Conservation (phyloP, 2,329 filamentous ascomycete genomes). For the Colletotrichum gloeosporioides region DNA sequence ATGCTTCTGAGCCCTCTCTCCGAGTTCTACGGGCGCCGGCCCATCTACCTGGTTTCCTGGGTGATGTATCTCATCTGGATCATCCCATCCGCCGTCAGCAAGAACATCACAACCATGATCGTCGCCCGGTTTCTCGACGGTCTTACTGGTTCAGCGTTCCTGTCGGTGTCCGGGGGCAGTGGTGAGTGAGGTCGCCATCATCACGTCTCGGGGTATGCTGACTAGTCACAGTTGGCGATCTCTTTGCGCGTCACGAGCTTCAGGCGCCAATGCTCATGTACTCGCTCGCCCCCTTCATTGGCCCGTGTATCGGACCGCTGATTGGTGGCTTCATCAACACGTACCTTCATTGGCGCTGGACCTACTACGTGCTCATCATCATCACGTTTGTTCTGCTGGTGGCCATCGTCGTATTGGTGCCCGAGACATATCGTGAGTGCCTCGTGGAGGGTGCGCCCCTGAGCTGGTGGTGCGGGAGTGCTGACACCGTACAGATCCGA, state of each 20-base stretch:
- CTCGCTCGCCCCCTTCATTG: constrained; percentile 67
- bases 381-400: constrained; percentile 73
- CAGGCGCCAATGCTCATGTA: constrained; percentile 86
- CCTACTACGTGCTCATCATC: constrained; percentile 84
- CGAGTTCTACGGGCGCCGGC: constrained; percentile 82
- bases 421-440: constrained; percentile 81
- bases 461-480: not conserved
- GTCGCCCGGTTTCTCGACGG: constrained; percentile 80
- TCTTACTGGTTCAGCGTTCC: constrained; percentile 70
- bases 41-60: constrained; percentile 81
- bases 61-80: constrained; percentile 79
- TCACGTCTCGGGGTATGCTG: not conserved
- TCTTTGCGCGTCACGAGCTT: constrained; percentile 73
- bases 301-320: constrained; percentile 65
- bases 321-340: constrained; percentile 85
- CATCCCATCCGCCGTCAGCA: constrained; percentile 81
- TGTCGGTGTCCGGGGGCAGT: constrained; percentile 76
- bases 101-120: constrained; percentile 82
- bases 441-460: constrained; percentile 8
- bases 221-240: constrained; percentile 73
- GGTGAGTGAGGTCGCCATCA: not conserved
- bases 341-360: constrained; percentile 78
- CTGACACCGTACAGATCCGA: constrained; percentile 50
- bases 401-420: constrained; percentile 74
- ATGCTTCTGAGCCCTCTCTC: constrained; percentile 68